Evolutionary conservation across 2,329 filamentous ascomycete species (phyloP).

Genomic region (Ophiosphaerella herpotricha): DNA sequence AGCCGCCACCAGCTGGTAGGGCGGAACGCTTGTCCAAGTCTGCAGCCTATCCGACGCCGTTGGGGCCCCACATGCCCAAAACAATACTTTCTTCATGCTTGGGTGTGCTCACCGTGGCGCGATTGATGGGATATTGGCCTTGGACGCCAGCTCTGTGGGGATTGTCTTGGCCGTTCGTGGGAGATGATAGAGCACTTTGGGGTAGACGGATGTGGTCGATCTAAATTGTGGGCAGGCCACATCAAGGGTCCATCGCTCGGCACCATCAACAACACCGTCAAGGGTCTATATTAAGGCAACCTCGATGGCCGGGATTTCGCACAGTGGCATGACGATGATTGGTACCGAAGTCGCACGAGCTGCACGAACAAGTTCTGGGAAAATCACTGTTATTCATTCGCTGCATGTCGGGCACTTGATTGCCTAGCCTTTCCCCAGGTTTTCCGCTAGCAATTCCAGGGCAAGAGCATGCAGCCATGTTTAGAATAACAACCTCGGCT

Average conservation of each 20-base stretch:
- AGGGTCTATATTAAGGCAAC: constrained; percentile 4
- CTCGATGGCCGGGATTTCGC: constrained; percentile 1
- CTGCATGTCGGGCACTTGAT: not conserved
- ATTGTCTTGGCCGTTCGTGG: too few relatives aligned
- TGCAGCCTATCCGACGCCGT: not conserved
- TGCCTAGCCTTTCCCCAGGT: constrained; percentile 10
- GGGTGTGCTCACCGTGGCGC: too few relatives aligned
- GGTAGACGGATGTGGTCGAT: not conserved
- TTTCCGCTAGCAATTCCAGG: constrained; percentile 13
- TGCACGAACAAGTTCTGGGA: constrained; percentile 3
- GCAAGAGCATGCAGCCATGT: constrained; percentile 9
- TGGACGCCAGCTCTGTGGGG: too few relatives aligned
- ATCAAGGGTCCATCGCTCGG: constrained; percentile 11
- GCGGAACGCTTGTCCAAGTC: constrained; percentile 5
- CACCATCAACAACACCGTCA: constrained; percentile 1
- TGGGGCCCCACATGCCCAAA: not conserved
- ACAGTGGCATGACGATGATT: constrained; percentile 3
- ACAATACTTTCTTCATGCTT: too few relatives aligned
- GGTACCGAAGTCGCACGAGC: constrained; percentile 6
- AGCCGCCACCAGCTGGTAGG: constrained; percentile 3
- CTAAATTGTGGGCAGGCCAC: constrained; percentile 3
- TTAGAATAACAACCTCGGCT: constrained; percentile 12
- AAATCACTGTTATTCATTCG: not conserved
- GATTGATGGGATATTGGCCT: too few relatives aligned
- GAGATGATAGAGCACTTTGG: constrained; percentile 1